phyloP scores from a whole-genome alignment of 2,329 filamentous ascomycete genomes.

The Fusarium pseudograminearum region DNA sequence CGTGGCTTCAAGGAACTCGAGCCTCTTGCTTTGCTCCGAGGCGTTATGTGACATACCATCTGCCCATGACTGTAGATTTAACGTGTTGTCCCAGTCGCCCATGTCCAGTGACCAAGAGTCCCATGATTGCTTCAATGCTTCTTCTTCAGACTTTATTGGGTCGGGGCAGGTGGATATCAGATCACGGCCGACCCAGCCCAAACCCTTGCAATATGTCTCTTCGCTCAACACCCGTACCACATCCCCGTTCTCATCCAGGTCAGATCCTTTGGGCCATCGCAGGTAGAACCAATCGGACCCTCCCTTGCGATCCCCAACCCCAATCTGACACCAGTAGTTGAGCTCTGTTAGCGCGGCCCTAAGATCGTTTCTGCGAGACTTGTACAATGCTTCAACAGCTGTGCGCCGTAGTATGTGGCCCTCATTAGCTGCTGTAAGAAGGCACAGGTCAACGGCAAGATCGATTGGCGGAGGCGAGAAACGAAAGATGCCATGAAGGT shows the following conservation, averaged over 20 bases:
- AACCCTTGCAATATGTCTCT: conserved; percentile 79
- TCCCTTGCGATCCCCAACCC: conserved; percentile 86
- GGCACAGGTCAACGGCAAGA: conserved; percentile 81
- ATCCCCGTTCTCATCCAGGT: conserved; percentile 75
- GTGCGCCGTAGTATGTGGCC: conserved; percentile 81
- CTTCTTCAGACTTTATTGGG: conserved; percentile 65
- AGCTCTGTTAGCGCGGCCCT: conserved; percentile 86
- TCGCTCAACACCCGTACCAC: conserved; percentile 83
- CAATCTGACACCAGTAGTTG: conserved; percentile 97
- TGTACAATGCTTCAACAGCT: conserved; percentile 77
- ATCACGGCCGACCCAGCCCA: conserved; percentile 81
- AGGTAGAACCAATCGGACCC: conserved; percentile 92
- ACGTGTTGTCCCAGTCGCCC: conserved; percentile 65
- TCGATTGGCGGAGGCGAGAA: conserved; percentile 75
- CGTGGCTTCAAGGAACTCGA: conserved; percentile 61
- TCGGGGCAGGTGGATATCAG: conserved; percentile 54
- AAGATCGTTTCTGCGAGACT: conserved; percentile 76
- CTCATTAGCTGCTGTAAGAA: conserved; percentile 87
- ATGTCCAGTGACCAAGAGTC: conserved; percentile 75
- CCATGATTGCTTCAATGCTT: conserved; percentile 74
- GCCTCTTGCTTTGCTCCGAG: conserved; percentile 41
- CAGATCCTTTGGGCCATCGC: conserved; percentile 78
- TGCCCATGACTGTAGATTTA: conserved; percentile 57
- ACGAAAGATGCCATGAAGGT: conserved; percentile 86
- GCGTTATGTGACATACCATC: conserved; percentile 36